Base-by-base conservation (phyloP, 805 yeast genomes). In the Vanderwaltozyma polyspora region DNA sequence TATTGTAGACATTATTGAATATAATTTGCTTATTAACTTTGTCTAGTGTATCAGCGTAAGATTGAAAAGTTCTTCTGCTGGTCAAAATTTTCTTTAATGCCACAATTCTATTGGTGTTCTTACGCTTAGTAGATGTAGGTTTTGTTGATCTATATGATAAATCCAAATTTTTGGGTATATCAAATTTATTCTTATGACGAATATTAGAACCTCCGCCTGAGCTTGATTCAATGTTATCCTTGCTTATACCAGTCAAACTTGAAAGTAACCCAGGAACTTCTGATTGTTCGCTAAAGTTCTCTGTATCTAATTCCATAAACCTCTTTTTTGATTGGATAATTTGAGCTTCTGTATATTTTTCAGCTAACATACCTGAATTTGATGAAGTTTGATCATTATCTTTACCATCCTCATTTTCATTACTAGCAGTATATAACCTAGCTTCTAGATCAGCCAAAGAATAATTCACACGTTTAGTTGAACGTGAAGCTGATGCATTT, bases 401-500 rank as follows among this genome's bases (percentile, higher is more conserved):
- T 4, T 43, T 40, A 6, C 38, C 32, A 11, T 26, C 18, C 4
- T 38, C 30, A 3, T 28, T 29, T 3, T 36, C 46, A 7, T 42
- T 37, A 14, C 32, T 35, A 23, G 41, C 44, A 3, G 49, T 40
- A 33, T 51, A 54, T 19, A 58, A 28, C 24, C 45, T 51, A 7
- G 53, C 54, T 27, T 55, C 62, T 35, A 57, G 33, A 36, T 55
- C 60, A 9, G 62, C 57, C 21, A 57, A 31, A 1, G 62, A 57
- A 36, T 57, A 57, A 38, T 57, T 57, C 2, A 57, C 50, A 29
- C 60, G 45, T 31, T 55, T 57, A 16, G 48, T 48, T 5, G 55
- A 48, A 24, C 59, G 43, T 12, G 49, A 47, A 15, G 48, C 37
- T 11, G 45, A 41, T n/a, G 33, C 23, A 5, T 40, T 36, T 7